phyloP scores from a whole-genome alignment of 495 filamentous ascomycete species.

The Hyaloscypha bicolor region DNA sequence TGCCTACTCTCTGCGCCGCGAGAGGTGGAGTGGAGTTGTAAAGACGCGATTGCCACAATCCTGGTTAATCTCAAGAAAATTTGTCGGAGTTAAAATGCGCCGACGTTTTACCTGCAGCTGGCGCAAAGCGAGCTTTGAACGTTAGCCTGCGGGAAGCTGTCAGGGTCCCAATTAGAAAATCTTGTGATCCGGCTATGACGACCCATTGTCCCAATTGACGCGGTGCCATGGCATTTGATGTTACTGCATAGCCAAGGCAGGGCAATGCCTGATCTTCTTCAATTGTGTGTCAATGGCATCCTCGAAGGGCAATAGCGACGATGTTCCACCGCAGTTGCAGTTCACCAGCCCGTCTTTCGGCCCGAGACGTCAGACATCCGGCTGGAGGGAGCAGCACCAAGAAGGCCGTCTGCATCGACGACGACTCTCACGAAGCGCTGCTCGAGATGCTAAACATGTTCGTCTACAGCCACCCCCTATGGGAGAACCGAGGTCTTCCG shows the following conservation, averaged over 20 bases:
- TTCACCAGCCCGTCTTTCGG: slow-evolving; percentile 15
- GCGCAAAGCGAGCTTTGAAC: background rate
- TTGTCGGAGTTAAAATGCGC: background rate
- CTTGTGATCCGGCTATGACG: background rate
- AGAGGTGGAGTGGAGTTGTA: slow-evolving; percentile 13
- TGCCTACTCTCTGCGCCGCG: slow-evolving; percentile 8
- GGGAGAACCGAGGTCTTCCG: slow-evolving; percentile 19
- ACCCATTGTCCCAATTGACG: background rate
- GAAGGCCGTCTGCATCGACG: slow-evolving; percentile 18
- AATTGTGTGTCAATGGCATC: slow-evolving; percentile 17
- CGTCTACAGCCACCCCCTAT: slow-evolving; percentile 14
- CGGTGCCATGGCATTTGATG: background rate
- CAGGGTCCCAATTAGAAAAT: background rate
- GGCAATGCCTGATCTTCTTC: background rate
- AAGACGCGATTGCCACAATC: slow-evolving; percentile 13
- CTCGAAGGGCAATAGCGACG: slow-evolving; percentile 9
- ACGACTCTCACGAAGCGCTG: slow-evolving; percentile 16
- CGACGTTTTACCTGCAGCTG: background rate
- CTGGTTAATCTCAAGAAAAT: slow-evolving; percentile 3
- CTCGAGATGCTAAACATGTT: slow-evolving; percentile 26
- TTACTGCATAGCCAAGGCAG: background rate
- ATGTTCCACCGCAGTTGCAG: slow-evolving; percentile 12
- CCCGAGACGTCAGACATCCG: slow-evolving; percentile 9
- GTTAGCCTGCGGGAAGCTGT: background rate
- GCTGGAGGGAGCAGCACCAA: slow-evolving; percentile 3